Evolutionary conservation across 805 yeast species (phyloP), one percentile per base, ranked within the genome.

Genomic region (Starmera dryadoides): DNA sequence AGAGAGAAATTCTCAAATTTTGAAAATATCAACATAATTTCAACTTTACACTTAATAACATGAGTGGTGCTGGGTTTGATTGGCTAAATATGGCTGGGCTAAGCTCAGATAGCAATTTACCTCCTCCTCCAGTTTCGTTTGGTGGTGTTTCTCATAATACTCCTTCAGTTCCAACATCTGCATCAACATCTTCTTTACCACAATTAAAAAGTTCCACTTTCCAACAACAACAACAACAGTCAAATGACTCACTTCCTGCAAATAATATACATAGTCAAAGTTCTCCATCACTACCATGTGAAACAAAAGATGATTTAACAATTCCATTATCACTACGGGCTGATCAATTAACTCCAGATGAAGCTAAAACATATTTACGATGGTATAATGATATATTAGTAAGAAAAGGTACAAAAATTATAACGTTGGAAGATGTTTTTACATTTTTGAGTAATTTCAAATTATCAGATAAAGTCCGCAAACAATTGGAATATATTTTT

Each of bases 351-450:
- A 74, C 95, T 0, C 70, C 71, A 16, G 84, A 82, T 41, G 98
- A 91, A 59, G 74, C 79, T 11, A 77, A 81, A 51, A 84, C 96
- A 1, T 91, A 91, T 59, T 75, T 91, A 49, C 69, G 96, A 47
- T 91, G 98, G 98, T 91, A 89, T 59, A 82, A 87, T 48, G 89
- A 86, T 53, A 77, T 91, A 25, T 72, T 84, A 29, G 71, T 84
- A 34, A 73, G 89, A 38, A 82, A 83, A 45, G 79, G 79, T 30
- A 71, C 79, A 33, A 71, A 80, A 43, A 63, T 85, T 25, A 78
- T 91, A 7, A 69, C 79, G 4, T 63, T 91, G 45, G 73, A 69
- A 10, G 98, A 93, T 56, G 85, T 86, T n/a, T 79, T 84, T 59
- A 65, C 66, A 35, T 91, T 91, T 56, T 66, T 93, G 42, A 69